Evolutionary conservation across 2,329 filamentous ascomycete species (phyloP).

Genomic region (Colletotrichum tabaci): DNA sequence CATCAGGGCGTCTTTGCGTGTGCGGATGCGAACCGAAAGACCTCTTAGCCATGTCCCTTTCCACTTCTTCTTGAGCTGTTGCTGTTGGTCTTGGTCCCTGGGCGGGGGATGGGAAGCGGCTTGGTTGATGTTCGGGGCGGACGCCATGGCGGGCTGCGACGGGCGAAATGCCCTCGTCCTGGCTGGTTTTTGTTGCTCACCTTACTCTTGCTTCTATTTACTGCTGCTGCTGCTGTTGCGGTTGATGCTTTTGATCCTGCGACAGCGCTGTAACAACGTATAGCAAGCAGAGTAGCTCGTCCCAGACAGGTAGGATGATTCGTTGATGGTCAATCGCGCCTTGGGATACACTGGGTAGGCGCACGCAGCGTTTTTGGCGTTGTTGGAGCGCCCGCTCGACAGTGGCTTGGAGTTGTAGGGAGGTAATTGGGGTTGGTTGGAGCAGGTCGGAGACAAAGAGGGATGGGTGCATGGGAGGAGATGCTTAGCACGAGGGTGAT

Average conservation of each 20-base stretch:
- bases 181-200: background rate
- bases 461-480: too few species aligned
- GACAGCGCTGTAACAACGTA: background rate
- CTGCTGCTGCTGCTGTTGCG: background rate
- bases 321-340: background rate
- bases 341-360: background rate
- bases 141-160: slow-evolving; percentile 30
- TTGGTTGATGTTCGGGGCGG: slow-evolving; percentile 18
- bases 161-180: slow-evolving; percentile 31
- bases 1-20: slow-evolving; percentile 27
- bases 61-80: slow-evolving; percentile 37
- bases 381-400: background rate
- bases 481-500: background rate
- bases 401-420: background rate
- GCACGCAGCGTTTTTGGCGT: background rate
- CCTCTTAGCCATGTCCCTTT: slow-evolving; percentile 33
- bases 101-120: slow-evolving; percentile 4
- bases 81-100: slow-evolving; percentile 15
- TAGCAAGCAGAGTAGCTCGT: background rate
- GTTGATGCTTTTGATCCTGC: background rate
- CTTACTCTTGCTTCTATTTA: background rate
- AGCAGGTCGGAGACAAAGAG: background rate
- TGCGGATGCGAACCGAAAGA: slow-evolving; percentile 37
- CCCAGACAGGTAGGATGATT: background rate
- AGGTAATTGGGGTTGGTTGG: background rate